These are phyloP conservation scores for Colletotrichum spinosum DNA, from an alignment of 2,329 filamentous ascomycete genomes.

Conservation along the genomic window DNA sequence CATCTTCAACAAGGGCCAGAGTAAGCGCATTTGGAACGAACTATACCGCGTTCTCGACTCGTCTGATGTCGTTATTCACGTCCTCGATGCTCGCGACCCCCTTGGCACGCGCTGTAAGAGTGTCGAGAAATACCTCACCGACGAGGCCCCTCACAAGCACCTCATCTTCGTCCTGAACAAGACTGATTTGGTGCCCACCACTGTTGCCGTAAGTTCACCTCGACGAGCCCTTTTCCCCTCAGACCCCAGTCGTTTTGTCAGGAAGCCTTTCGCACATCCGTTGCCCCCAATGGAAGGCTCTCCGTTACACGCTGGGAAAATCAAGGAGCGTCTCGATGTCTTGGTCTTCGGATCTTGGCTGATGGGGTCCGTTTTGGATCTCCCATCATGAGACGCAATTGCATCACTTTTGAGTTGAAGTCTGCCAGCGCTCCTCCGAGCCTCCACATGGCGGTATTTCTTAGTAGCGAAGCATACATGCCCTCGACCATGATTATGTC, in stretches of 20 bases:
- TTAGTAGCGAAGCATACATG: slow-evolving; percentile 98
- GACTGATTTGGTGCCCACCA: slow-evolving; percentile 91
- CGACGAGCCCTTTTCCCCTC: slow-evolving; percentile 41
- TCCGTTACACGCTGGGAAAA: slow-evolving; percentile 99
- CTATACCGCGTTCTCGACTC: slow-evolving; percentile 95
- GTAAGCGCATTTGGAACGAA: slow-evolving; percentile 97
- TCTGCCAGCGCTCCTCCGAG: slow-evolving; percentile 70
- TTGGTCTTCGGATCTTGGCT: slow-evolving; percentile 74
- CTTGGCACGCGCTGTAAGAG: slow-evolving; percentile 86
- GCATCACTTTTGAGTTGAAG: slow-evolving; percentile 98
- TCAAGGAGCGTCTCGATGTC: slow-evolving; percentile 77
- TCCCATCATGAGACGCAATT: slow-evolving; percentile 80
- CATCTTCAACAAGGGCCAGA: slow-evolving; percentile 94
- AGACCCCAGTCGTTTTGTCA: slow-evolving; percentile 82
- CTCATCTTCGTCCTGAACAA: slow-evolving; percentile 91
- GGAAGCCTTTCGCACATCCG: slow-evolving; percentile 79
- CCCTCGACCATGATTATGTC: slow-evolving; percentile 40
- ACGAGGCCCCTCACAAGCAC: slow-evolving; percentile 97
- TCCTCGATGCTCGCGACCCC: slow-evolving; percentile 90
- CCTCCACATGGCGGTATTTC: slow-evolving; percentile 77
- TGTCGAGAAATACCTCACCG: slow-evolving; percentile 87
- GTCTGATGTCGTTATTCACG: slow-evolving; percentile 95
- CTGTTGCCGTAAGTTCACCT: slow-evolving; percentile 85
- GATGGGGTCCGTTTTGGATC: slow-evolving; percentile 90
- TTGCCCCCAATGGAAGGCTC: slow-evolving; percentile 75